Evolutionary conservation across 495 filamentous ascomycete genomes (phyloP), one percentile per base, ranked within the genome.

Genomic region (Glonium stellatum): DNA sequence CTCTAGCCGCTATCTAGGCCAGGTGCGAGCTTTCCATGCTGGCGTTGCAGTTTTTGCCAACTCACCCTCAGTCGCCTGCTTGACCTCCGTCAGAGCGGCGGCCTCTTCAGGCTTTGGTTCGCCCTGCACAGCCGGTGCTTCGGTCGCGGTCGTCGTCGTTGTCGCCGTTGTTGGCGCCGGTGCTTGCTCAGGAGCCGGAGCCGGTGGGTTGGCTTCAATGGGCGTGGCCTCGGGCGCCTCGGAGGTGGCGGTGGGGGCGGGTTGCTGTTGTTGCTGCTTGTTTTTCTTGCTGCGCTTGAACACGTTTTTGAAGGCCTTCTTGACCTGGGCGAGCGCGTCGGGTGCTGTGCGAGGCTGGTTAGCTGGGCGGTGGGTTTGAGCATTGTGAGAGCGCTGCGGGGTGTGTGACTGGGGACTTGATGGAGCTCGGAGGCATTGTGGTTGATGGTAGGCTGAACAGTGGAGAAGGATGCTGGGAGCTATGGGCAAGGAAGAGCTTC

Each of bases 281-380:
- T 50, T 48, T 50, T 67, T 63, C 53, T 67, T 59, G 47, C 62
- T 65, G 55, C 58, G 59, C 46, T 56, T 56, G 64, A 69, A 69
- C 54, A 67, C 58, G 55, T 53, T 39, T 58, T 65, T 67, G 55
- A 67, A 60, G 56, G 39, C 31, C 48, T 61, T 60, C 67, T 69
- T 69, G 49, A 67, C 37, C 50, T 5, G 53, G 51, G 64, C 34
- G 52, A 63, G 23, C 34, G 67, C 61, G 58, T 69, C 62, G 52
- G 56, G 67, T 39, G 67, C 67, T 69, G 59, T 1, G 22, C 44
- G 22, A 22, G 9, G 48, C 18, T 15, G 15, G 19, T 23, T 51
- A 44, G 39, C 13, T 51, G 48, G 21, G 6, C 9, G 15, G 5
- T 25, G 1, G 18, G 5, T 51, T 25, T 21, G 5, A 10, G 31